Base-by-base conservation (phyloP, 306 rosid species). In the Gynostemma pentaphyllum region DNA sequence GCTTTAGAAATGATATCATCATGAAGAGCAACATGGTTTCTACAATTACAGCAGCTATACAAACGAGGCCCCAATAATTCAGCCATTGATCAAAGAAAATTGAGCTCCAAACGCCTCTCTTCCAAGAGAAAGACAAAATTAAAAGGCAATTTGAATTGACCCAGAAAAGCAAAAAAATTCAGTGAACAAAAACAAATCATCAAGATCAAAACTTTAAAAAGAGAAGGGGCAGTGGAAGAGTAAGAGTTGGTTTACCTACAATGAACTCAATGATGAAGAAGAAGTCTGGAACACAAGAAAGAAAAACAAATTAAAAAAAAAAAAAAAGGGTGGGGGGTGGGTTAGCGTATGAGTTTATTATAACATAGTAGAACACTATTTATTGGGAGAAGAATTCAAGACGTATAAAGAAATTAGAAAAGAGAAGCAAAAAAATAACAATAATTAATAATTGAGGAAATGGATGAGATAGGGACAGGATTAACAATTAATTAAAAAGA, bases 1-100 rank as follows among this genome's bases (percentile, higher is more conserved):
- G 99, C 90, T 80, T 92, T 92, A 24, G 99, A 92, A 76, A 92
- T 87, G 4, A 92, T 86, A 84, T 92, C 99, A 79, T 92, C 96
- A 18, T 92, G 99, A 70, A 88, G 80, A 8, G 99, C 80, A 64
- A 92, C 95, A 69, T 84, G 99, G 79, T 86, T 92, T 76, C 96
- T 74, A 72, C 99, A 92, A 81, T 92, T 92, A 68, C 90, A 86
- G 68, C 96, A 92, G 72, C 96, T 81, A 78, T 92, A 92, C 75
- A 88, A 72, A 68, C 99, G 85, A 66, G 99, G 99, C 23, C 90
- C 99, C 9, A 82, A 77, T 45, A 86, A 68, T 72, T 86, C 95
- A 84, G 84, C 96, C 95, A 92, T 92, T 53, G 76, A 75, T 68
- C 42, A 19, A n/a, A 54, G 28, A 36, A 51, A 47, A 16, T 67